Base-by-base conservation (phyloP, 306 rosid species). In the Pyrus betulifolia region DNA sequence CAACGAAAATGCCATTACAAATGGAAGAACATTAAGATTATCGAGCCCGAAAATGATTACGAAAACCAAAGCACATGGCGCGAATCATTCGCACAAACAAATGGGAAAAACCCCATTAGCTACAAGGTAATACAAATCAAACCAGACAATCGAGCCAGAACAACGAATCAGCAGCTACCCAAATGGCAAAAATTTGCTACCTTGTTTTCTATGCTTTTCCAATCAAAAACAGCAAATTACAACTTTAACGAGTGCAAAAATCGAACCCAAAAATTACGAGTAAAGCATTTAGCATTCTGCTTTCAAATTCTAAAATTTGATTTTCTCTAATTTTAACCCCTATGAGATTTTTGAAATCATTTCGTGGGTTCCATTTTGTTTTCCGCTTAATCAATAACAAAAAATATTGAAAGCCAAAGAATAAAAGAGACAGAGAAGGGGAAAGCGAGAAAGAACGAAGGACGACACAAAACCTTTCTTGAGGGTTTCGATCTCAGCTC, bases 401-500 rank as follows among this genome's bases (percentile, higher is more conserved):
- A 72, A 44, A 38, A 66, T 0, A 35, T 35, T 4, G 19, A 59
- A 52, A 30, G n/a, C 10, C 4, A 6, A 25, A 70, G 11, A 63
- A 15, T 59, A 12, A 30, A 40, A 12, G 30, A 71, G 40, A 60
- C 52, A 8, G 44, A 9, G 3, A 40, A 28, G 46, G 46, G n/a
- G 42, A 35, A 4, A 27, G 19, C 8, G 12, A 38, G 49, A 27
- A 63, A 63, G 6, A 70, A 25, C 0, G 33, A 52, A 79, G 67
- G 25, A 11, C 58, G 70, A 35, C 27, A 2, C n/a, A 35, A 13
- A 64, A 90, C 98, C 75, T 82, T 93, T 93, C 71, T 85, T 93
- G 27, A 88, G 4, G 83, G 98, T 87, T 60, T 93, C 94, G 76
- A 93, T 86, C 35, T 91, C 96, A 8, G 93, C 98, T 11, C 97